phyloP scores from a whole-genome alignment of 2,329 filamentous ascomycete species.

The Ophiosphaerella herpotricha region DNA sequence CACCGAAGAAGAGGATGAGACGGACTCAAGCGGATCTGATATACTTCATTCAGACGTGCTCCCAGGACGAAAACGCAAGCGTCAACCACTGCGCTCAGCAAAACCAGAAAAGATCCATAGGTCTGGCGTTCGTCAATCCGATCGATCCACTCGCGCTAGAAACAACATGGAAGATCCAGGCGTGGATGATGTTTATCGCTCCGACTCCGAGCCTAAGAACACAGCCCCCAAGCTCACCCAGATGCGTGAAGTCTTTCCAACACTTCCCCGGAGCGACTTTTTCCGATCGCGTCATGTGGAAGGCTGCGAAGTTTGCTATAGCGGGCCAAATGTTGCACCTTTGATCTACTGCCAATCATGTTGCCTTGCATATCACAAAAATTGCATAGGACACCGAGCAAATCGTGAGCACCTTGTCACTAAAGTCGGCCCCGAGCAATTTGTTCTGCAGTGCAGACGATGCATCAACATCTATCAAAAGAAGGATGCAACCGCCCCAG shows the following conservation, averaged over 20 bases:
- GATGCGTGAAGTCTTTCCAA: slow-evolving; percentile 72
- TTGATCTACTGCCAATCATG: slow-evolving; percentile 93
- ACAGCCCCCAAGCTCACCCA: slow-evolving; percentile 62
- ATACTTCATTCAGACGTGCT: slow-evolving; percentile 51
- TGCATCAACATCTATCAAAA: slow-evolving; percentile 73
- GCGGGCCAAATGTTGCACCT: slow-evolving; percentile 64
- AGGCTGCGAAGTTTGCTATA: slow-evolving; percentile 74
- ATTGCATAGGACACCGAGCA: slow-evolving; percentile 75
- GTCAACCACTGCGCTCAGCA: slow-evolving; percentile 12
- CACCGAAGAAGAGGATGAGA: slow-evolving; percentile 37
- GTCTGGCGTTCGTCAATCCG: slow-evolving; percentile 49
- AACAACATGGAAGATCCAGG: slow-evolving; percentile 59
- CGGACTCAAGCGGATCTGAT: slow-evolving; percentile 32
- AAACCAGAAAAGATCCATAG: slow-evolving; percentile 26
- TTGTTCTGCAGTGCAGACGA: slow-evolving; percentile 86
- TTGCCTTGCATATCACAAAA: slow-evolving; percentile 79
- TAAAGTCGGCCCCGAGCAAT: slow-evolving; percentile 75
- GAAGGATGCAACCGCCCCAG: slow-evolving; percentile 72
- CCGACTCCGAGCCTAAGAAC: slow-evolving; percentile 47
- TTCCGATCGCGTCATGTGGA: slow-evolving; percentile 74
- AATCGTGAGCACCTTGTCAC: slow-evolving; percentile 85
- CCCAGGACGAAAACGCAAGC: slow-evolving; percentile 47
- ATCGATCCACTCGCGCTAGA: slow-evolving; percentile 51
- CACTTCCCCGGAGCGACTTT: slow-evolving; percentile 61
- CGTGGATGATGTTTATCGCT: slow-evolving; percentile 63